Percentiles rank a stretch among this genome's conserved stretches.
Conservation (phyloP, 1,284 basidiomycete genomes). For the Rhodofomes roseus region DNA sequence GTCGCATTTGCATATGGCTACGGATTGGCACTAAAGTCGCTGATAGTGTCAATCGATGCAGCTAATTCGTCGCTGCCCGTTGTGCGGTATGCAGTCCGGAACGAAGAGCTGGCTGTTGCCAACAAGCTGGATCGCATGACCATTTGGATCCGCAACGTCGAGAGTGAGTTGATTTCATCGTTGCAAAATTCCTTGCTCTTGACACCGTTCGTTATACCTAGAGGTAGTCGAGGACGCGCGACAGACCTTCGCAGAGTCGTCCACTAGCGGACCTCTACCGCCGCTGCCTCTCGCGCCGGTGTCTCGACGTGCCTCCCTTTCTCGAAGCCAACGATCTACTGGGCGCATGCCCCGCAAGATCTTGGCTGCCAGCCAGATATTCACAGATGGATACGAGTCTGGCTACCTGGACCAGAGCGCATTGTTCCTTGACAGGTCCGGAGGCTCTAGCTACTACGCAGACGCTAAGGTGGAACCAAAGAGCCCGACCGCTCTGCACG, state of each 20-base stretch:
- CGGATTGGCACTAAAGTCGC: conserved; percentile 1
- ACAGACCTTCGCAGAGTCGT: conserved; percentile 61
- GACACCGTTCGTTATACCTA: conserved; percentile 29
- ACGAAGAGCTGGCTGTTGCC: conserved; percentile 48
- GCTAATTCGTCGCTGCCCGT: conserved; percentile 47
- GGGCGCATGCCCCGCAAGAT: conserved; percentile 52
- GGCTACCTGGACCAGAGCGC: conserved; percentile 31
- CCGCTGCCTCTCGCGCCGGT: conserved; percentile 58
- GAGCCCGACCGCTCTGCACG: conserved; percentile 9
- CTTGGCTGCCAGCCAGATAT: conserved; percentile 69
- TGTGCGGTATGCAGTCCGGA: conserved; percentile 46
- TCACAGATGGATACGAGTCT: conserved; percentile 43
- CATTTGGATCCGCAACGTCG: conserved; percentile 73
- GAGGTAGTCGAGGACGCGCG: conserved; percentile 75
- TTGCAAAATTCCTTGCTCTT: no score
- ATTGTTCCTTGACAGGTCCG: background rate
- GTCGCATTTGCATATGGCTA: background rate
- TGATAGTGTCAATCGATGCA: conserved; percentile 10
- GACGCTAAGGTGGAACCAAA: background rate
- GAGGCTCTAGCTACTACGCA: background rate
- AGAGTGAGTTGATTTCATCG: conserved; percentile 50
- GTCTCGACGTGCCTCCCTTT: conserved; percentile 43
- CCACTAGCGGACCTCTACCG: conserved; percentile 40
- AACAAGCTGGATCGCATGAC: conserved; percentile 64
- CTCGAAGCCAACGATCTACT: conserved; percentile 39